These are phyloP conservation scores for Blumeria hordei DNA, from an alignment of 2,329 filamentous ascomycete genomes.

Conservation along the genomic window DNA sequence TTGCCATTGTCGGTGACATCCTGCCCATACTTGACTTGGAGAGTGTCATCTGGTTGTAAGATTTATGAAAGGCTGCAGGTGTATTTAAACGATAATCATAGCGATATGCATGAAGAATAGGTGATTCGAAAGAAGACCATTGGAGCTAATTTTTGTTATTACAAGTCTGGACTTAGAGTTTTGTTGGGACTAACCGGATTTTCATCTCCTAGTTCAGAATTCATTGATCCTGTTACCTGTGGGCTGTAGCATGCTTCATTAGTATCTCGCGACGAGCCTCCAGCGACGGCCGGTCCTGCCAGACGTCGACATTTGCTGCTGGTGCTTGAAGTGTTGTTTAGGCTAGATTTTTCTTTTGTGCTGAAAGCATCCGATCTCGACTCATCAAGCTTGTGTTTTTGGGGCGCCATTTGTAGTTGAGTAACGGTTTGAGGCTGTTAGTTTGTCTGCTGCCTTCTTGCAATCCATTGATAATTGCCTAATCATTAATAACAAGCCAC, in stretches of 20 bases:
- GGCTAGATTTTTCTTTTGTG: slow-evolving; percentile 14
- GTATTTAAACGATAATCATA: slow-evolving; percentile 47
- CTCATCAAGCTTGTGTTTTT: slow-evolving; percentile 14
- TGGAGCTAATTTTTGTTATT: slow-evolving; percentile 21
- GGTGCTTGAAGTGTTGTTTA: slow-evolving; percentile 5
- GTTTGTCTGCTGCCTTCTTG: no score
- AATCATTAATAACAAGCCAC: no score
- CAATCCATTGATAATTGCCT: no score
- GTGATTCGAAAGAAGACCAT: slow-evolving; percentile 43
- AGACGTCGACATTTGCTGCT: slow-evolving; percentile 14
- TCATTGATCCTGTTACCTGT: slow-evolving; percentile 4
- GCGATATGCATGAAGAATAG: slow-evolving; percentile 50
- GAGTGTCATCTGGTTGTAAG: slow-evolving; percentile 36
- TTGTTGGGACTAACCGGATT: slow-evolving; percentile 8
- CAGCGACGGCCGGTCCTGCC: slow-evolving; percentile 6
- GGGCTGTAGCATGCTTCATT: slow-evolving; percentile 7
- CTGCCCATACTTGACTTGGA: slow-evolving; percentile 40
- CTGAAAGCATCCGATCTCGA: slow-evolving; percentile 16
- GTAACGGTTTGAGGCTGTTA: no score
- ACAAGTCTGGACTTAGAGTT: not conserved
- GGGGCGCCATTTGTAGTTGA: slow-evolving; percentile 10
- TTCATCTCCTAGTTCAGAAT: slow-evolving; percentile 6
- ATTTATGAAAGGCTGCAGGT: slow-evolving; percentile 42
- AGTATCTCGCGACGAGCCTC: slow-evolving; percentile 13
- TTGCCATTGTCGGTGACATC: slow-evolving; percentile 53